Evolutionary conservation across 768 basidiomycete species (phyloP).

Genomic region (Naematelia aurantialba): DNA sequence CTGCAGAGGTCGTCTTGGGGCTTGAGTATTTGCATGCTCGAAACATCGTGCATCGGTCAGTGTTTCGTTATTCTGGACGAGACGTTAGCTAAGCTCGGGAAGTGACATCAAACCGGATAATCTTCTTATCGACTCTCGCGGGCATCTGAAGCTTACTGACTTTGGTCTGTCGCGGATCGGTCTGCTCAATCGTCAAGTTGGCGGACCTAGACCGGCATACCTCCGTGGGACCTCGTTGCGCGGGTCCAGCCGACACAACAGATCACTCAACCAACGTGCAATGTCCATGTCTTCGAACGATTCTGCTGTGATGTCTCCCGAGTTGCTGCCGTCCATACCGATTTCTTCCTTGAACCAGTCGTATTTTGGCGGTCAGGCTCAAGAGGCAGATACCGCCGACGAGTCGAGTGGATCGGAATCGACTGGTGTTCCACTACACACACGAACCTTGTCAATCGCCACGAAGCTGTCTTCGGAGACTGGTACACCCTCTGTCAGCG

Average conservation of each 20-base stretch:
- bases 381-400: slow-evolving; percentile 47
- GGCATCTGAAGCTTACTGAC: slow-evolving; percentile 96
- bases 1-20: slow-evolving; percentile 92
- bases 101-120: slow-evolving; percentile 99
- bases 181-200: slow-evolving; percentile 88
- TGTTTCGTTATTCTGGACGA: slow-evolving; percentile 5
- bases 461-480: slow-evolving; percentile 25
- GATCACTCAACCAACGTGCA: slow-evolving; percentile 54
- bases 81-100: slow-evolving; percentile 13
- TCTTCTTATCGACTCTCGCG: slow-evolving; percentile 90
- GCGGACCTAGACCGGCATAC: slow-evolving; percentile 46
- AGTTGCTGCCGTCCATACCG: slow-evolving; percentile 30
- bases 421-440: slow-evolving; percentile 29
- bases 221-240: slow-evolving; percentile 39
- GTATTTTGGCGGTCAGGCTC: slow-evolving; percentile 47
- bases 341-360: slow-evolving; percentile 43
- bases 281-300: slow-evolving; percentile 41
- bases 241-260: slow-evolving; percentile 15
- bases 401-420: slow-evolving; percentile 85
- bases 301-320: slow-evolving; percentile 49
- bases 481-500: slow-evolving; percentile 53
- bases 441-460: slow-evolving; percentile 24
- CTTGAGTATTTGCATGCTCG: slow-evolving; percentile 94
- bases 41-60: slow-evolving; percentile 93
- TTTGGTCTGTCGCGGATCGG: slow-evolving; percentile 96